Evolutionary conservation across 768 basidiomycete species (phyloP).

Genomic region (Psilocybe cubensis): DNA sequence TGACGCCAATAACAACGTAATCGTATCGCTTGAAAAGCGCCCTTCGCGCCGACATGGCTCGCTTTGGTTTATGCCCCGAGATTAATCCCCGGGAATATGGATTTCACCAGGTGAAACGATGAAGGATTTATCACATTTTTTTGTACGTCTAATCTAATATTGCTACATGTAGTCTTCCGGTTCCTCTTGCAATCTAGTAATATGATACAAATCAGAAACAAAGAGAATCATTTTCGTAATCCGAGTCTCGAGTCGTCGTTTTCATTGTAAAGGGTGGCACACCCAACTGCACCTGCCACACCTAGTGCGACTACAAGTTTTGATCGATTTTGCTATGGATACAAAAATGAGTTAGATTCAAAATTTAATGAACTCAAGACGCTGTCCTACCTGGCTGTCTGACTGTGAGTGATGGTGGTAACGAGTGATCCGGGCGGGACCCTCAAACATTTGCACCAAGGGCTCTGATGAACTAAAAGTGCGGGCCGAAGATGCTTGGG

Average conservation of each 20-base stretch:
- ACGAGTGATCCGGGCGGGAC: constrained; percentile 42
- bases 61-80: constrained; percentile 44
- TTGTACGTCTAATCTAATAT: constrained; percentile 6
- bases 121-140: not conserved
- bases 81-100: constrained; percentile 12
- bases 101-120: not conserved
- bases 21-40: constrained; percentile 35
- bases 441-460: constrained; percentile 45
- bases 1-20: constrained; percentile 17
- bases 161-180: not conserved
- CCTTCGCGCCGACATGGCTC: constrained; percentile 25
- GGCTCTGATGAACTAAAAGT: constrained; percentile 32
- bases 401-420: constrained; percentile 28
- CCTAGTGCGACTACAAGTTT: constrained; percentile 18
- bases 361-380: not conserved
- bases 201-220: not conserved
- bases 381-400: constrained; percentile 20
- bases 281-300: constrained; percentile 21
- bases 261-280: constrained; percentile 21
- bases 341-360: not conserved
- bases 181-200: not conserved
- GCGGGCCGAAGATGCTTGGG: constrained; percentile 10
- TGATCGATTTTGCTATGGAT: constrained; percentile 4
- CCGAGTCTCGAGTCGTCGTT: constrained; percentile 4
- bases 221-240: not conserved